Evolutionary conservation across 139 green algal species (phyloP).

Genomic region (Tetraselmis chui): DNA sequence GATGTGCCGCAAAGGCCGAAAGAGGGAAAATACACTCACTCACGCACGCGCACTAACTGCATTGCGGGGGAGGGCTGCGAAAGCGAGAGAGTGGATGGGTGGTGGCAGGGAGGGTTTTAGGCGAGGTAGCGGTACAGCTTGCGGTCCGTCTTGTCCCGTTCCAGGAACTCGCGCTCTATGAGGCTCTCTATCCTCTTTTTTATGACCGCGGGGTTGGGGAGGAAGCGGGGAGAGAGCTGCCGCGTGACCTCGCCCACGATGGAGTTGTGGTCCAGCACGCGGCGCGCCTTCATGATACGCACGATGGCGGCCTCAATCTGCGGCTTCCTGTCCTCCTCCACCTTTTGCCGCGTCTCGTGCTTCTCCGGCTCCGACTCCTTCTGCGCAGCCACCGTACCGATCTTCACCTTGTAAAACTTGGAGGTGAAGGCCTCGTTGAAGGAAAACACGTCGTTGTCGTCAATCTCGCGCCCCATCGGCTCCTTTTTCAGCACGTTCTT

Average conservation of each 20-base stretch:
- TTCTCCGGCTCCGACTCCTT: constrained; percentile 74
- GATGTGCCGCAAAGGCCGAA: too few relatives aligned
- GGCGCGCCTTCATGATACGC: constrained; percentile 92
- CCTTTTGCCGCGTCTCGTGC: constrained; percentile 81
- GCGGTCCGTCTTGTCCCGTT: constrained; percentile 83
- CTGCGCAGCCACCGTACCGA: constrained; percentile 48
- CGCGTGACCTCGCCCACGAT: constrained; percentile 89
- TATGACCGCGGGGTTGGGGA: constrained; percentile 84
- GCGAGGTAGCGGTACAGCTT: constrained; percentile 86
- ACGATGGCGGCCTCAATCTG: constrained; percentile 98
- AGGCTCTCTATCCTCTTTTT: constrained; percentile 98
- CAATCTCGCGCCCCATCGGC: constrained; percentile 76
- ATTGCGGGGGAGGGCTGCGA: too few relatives aligned
- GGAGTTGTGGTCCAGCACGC: constrained; percentile 83
- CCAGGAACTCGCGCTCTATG: constrained; percentile 96
- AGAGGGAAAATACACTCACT: too few relatives aligned
- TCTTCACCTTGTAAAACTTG: constrained; percentile 83
- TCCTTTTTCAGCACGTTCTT: constrained; percentile 89
- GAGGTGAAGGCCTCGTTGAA: constrained; percentile 83
- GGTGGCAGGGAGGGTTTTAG: too few relatives aligned
- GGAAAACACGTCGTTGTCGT: constrained; percentile 72
- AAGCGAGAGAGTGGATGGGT: too few relatives aligned
- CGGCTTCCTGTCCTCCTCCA: constrained; percentile 96
- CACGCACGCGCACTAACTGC: too few relatives aligned
- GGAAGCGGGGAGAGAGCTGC: constrained; percentile 79